Base-by-base conservation (phyloP, 2,329 filamentous ascomycete species). In the Aureobasidium namibiae region DNA sequence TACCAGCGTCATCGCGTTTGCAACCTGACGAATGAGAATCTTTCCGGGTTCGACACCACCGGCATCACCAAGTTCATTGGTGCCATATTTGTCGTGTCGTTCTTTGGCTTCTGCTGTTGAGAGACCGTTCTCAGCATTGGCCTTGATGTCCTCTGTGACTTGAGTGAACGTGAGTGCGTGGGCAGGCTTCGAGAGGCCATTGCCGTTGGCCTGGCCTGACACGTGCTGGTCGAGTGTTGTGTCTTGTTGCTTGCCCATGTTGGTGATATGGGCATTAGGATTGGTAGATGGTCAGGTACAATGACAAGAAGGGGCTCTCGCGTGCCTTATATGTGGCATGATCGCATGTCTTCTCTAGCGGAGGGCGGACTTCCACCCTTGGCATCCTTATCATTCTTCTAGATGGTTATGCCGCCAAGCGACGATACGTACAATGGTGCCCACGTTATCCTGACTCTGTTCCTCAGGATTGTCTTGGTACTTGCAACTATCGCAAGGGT, bases 1-100 rank as follows among this genome's bases (percentile, higher is more conserved):
- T 67, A 85, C 85, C 70, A 88, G 70, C 64, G 88, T 87, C 88
- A 90, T 90, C 60, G 88, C 87, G 76, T 91, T 91, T 68, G 85
- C 82, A 23, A 90, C 72, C 70, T 91, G 88, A 66, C 86, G 85
- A 60, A 87, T 75, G 48, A 91, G 74, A 42, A 91, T 89, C 66
- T 86, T 91, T 66, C 80, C 85, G 77, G 87, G 85, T 80, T 68
- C 82, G 49, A 91, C 84, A 29, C 82, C 82, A 29, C 81, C 83
- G 21, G 80, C 85, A 21, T 89, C 82, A 45, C 89, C 83, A 21
- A 91, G 78, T 68, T 89, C 85, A 74, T 91, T 91, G 18, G 73
- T 76, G 52, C 86, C 86, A 68, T 86, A 84, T 61, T 80, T 77
- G 23, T 79, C 72, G 59, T 84, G 79, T 24, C 86, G 76, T 59